Evolutionary conservation across 2,329 filamentous ascomycete genomes (phyloP).

Genomic region (Claviceps sp.): DNA sequence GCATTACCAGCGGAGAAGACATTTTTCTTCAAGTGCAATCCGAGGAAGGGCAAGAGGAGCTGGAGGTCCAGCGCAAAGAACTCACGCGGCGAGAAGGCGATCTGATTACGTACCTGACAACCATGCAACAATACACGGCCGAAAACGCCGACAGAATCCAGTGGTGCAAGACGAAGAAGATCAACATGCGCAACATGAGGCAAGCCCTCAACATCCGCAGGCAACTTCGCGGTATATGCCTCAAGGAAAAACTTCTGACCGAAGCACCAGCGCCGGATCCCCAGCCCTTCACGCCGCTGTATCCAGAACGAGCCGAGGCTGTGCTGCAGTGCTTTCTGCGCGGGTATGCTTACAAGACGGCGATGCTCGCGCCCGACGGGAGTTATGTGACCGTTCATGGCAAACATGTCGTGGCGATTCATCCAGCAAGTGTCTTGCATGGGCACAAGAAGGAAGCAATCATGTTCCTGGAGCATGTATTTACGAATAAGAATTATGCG

Average conservation of each 20-base stretch:
- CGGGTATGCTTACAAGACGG: constrained; percentile 48
- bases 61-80: constrained; percentile 40
- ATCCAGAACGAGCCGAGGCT: constrained; percentile 38
- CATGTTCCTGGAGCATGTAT: constrained; percentile 56
- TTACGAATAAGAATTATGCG: constrained; percentile 51
- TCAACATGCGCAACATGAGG: constrained; percentile 48
- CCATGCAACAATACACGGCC: constrained; percentile 46
- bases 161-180: constrained; percentile 45
- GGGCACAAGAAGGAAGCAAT: constrained; percentile 52
- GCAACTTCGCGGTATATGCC: constrained; percentile 44
- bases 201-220: constrained; percentile 48
- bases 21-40: constrained; percentile 47
- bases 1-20: constrained; percentile 48
- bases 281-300: constrained; percentile 39
- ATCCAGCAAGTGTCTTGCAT: constrained; percentile 49
- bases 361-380: constrained; percentile 44
- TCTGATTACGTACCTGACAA: constrained; percentile 49
- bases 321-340: constrained; percentile 49
- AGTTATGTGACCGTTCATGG: constrained; percentile 47
- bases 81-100: constrained; percentile 50
- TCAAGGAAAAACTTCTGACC: constrained; percentile 35
- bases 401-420: constrained; percentile 47
- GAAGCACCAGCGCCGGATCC: constrained; percentile 36
- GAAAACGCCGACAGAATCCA: constrained; percentile 39
- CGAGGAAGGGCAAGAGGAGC: constrained; percentile 41